A percentile compares a stretch with the other conserved stretches of the same genome.
phyloP scores from a whole-genome alignment of 2,329 filamentous ascomycete species.

The Phoma sp. region DNA sequence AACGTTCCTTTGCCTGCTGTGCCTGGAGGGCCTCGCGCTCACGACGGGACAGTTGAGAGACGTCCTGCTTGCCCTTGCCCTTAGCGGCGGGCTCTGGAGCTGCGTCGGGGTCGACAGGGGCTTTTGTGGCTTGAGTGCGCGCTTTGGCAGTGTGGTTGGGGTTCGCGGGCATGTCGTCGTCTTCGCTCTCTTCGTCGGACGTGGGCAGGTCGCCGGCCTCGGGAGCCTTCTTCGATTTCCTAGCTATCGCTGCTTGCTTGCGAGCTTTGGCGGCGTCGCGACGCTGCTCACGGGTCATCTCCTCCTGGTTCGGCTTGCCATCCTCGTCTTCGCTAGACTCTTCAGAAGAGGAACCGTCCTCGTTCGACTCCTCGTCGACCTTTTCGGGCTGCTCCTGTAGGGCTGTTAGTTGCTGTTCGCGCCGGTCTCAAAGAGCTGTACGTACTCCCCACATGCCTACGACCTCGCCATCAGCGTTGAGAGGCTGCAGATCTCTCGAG shows the following conservation, averaged over 20 bases:
- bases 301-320: constrained; percentile 55
- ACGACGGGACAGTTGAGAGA: constrained; percentile 67
- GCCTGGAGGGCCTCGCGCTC: constrained; percentile 84
- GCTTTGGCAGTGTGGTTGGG: constrained; percentile 80
- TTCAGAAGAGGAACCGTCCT: constrained; percentile 54
- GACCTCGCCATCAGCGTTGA: constrained; percentile 88
- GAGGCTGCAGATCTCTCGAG: constrained; percentile 85
- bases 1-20: constrained; percentile 85
- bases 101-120: constrained; percentile 50
- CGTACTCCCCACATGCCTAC: constrained; percentile 84
- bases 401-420: constrained; percentile 24
- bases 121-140: constrained; percentile 68
- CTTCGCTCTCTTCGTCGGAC: constrained; percentile 62
- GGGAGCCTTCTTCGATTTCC: constrained; percentile 72
- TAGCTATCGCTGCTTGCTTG: constrained; percentile 86
- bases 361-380: constrained; percentile 56
- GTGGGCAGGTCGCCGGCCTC: constrained; percentile 87
- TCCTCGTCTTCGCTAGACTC: constrained; percentile 51
- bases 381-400: constrained; percentile 52
- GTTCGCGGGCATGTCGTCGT: constrained; percentile 78
- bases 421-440: constrained; percentile 2
- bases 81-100: constrained; percentile 61
- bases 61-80: constrained; percentile 61
- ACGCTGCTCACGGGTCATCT: constrained; percentile 84
- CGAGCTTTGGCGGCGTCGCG: constrained; percentile 86